Evolutionary conservation across 345 rosid species (phyloP).

Genomic region (Mallotus nudiflorus): DNA sequence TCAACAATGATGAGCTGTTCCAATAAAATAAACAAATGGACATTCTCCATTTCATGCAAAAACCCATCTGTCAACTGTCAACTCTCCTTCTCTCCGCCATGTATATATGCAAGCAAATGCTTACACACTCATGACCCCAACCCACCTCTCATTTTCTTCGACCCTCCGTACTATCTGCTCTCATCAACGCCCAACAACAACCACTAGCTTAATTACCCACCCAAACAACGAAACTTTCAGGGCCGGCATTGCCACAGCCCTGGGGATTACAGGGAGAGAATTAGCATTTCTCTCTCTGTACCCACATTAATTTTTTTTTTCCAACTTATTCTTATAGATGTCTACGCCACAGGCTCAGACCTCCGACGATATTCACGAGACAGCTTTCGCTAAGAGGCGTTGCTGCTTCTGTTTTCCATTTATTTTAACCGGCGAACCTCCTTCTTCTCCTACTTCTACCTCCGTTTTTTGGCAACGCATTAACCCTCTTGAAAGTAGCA

Average conservation of each 20-base stretch:
- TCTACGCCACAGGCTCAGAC: not conserved
- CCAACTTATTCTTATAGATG: too few relatives aligned
- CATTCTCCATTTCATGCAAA: not conserved
- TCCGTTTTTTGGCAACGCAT: slow-evolving; percentile 1
- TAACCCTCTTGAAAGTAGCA: not conserved
- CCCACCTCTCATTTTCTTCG: not conserved
- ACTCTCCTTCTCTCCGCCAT: not conserved
- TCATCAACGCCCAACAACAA: too few relatives aligned
- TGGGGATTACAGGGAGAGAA: too few relatives aligned
- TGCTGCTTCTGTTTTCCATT: slow-evolving; percentile 1
- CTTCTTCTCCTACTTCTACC: not conserved
- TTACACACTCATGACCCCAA: not conserved
- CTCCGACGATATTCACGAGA: not conserved
- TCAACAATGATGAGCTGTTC: not conserved
- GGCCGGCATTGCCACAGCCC: too few relatives aligned
- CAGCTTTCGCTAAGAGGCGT: not conserved
- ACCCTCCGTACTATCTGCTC: too few relatives aligned
- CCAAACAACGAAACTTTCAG: too few relatives aligned
- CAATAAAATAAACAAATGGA: not conserved
- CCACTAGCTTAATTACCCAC: too few relatives aligned
- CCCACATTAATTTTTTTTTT: too few relatives aligned
- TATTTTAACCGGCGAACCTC: not conserved
- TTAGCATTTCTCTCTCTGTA: not conserved
- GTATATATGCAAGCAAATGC: too few relatives aligned
- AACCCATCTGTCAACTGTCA: not conserved